phyloP scores from a whole-genome alignment of 495 filamentous ascomycete genomes.

The Trichoderma gamsii region DNA sequence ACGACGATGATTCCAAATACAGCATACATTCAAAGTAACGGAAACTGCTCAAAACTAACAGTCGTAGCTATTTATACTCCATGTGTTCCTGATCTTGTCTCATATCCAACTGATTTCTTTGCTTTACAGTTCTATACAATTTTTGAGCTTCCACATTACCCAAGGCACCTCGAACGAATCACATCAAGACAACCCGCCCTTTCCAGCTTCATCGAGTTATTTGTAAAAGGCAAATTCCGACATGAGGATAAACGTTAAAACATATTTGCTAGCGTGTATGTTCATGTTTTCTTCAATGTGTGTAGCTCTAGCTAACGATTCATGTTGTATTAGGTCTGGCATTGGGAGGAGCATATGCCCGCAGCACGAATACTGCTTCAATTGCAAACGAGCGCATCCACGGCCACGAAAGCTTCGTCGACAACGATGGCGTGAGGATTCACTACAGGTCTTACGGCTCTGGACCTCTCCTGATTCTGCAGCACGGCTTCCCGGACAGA shows the following conservation, averaged over 20 bases:
- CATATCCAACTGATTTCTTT: not conserved
- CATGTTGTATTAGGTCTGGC: not conserved
- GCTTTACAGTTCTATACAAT: not conserved
- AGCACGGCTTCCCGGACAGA: not conserved
- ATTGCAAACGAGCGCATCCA: not conserved
- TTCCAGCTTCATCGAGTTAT: not conserved
- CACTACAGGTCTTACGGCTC: not conserved
- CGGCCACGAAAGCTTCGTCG: not conserved
- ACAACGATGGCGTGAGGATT: not conserved
- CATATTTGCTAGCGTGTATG: not conserved
- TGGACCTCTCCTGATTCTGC: not conserved
- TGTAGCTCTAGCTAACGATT: not conserved
- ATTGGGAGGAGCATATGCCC: not conserved
- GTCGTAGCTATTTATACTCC: not conserved
- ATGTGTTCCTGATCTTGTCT: not conserved
- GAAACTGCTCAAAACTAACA: not conserved
- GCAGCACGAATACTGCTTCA: not conserved
- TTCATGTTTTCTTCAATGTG: not conserved
- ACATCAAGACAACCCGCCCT: not conserved
- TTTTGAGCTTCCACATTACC: not conserved
- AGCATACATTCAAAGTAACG: not conserved
- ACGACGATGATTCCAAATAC: not conserved
- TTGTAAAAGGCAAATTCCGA: not conserved
- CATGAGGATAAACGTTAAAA: not conserved
- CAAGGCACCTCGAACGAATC: not conserved